phyloP scores from a whole-genome alignment of 2,329 filamentous ascomycete species.

The Drechslerella dactyloides region DNA sequence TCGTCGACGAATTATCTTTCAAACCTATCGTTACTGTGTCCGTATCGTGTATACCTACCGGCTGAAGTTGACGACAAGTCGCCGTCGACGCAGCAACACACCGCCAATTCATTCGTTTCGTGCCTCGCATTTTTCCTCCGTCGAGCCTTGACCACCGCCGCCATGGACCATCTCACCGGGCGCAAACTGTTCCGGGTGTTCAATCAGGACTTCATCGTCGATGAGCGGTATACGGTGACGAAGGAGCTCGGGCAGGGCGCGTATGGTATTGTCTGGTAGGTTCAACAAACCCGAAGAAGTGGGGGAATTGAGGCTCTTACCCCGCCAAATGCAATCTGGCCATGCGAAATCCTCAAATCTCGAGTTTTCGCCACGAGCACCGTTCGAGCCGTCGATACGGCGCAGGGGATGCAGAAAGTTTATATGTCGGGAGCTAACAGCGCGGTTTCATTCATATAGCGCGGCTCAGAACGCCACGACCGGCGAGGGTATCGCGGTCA shows the following conservation, averaged over 20 bases:
- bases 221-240: constrained; percentile 96
- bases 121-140: too few species aligned
- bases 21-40: too few species aligned
- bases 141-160: background rate
- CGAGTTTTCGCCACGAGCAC: background rate
- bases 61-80: too few species aligned
- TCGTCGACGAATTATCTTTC: too few species aligned
- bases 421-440: constrained; percentile 8
- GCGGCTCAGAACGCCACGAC: constrained; percentile 91
- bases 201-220: constrained; percentile 98
- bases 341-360: too few species aligned
- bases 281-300: constrained; percentile 37
- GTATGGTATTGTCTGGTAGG: constrained; percentile 97
- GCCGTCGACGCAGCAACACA: constrained; percentile 15
- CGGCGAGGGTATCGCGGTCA: constrained; percentile 93
- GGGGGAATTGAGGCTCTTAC: constrained; percentile 16
- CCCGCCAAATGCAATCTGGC: constrained; percentile 27
- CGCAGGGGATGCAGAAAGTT: background rate
- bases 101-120: background rate
- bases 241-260: constrained; percentile 98
- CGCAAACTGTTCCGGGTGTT: constrained; percentile 99
- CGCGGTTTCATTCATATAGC: constrained; percentile 62
- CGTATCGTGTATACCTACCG: too few species aligned
- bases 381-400: background rate
- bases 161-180: constrained; percentile 58